Base-by-base conservation (phyloP, 169 alveolate species). In the Babesia ovata region DNA sequence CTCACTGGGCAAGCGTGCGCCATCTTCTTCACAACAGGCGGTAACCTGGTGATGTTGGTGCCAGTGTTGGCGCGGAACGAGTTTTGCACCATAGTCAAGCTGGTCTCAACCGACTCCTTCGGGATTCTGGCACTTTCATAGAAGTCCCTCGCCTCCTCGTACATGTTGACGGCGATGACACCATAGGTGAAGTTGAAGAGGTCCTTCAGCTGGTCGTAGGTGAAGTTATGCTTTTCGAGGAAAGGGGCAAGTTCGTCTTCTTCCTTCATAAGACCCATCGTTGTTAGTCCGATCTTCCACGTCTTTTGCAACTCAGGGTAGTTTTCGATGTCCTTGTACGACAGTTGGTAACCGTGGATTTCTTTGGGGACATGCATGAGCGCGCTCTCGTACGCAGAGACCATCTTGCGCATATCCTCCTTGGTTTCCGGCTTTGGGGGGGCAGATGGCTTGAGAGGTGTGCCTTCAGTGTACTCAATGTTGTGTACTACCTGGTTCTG, bases 31-130 rank as follows among this genome's bases (percentile, higher is more conserved):
- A 83, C 46, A 4, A 75, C 57, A 0, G 90, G 90, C 28, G 90
- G 90, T 3, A 83, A 54, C 54, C 81, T n/a, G 50, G 90, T 74
- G 52, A 83, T 75, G 70, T 50, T 53, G 39, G 82, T 52, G 26
- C 79, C 85, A 6, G 86, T 75, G 52, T 75, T 63, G 52, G 85
- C 74, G 42, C 29, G 29, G 62, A 66, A 83, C 13, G 67, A 48
- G 70, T 75, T 75, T 29, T 75, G 33, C 26, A 83, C 82, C 46
- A 45, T 21, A 11, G 71, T 29, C 44, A 81, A 44, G 48, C 76
- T 63, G 46, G 69, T 81, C 28, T 75, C 90, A 24, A 83, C 86
- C 16, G 66, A 86, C 70, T 74, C 78, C 69, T 83, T 78, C 19
- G 90, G 70, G 22, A 83, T 75, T 11, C 66, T 73, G 28, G 73